phyloP scores from a whole-genome alignment of 768 basidiomycete species.

The Leucocoprinus birnbaumii region DNA sequence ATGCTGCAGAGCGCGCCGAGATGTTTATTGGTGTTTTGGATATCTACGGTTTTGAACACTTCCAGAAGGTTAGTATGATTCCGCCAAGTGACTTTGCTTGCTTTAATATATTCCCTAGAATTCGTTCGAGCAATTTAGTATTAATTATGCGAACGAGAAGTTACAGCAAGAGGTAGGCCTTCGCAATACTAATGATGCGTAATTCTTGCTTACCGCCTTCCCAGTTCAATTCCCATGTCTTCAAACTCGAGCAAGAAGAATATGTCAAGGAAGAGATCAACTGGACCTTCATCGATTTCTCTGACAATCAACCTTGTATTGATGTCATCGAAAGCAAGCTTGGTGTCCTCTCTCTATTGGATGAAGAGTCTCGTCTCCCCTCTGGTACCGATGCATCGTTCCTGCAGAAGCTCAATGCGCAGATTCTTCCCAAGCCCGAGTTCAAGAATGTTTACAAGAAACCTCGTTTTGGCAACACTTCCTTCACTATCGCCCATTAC shows the following conservation, averaged over 20 bases:
- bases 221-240: slow-evolving; percentile 98
- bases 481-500: slow-evolving; percentile 98
- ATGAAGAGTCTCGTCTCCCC: slow-evolving; percentile 97
- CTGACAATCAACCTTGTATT: slow-evolving; percentile 98
- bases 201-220: slow-evolving; percentile 12
- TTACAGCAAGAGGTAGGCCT: slow-evolving; percentile 87
- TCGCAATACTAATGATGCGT: background rate
- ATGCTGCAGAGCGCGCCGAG: slow-evolving; percentile 85
- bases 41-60: slow-evolving; percentile 97
- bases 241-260: slow-evolving; percentile 99
- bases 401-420: slow-evolving; percentile 86
- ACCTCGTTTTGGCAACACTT: slow-evolving; percentile 95
- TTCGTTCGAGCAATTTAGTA: slow-evolving; percentile 97
- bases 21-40: slow-evolving; percentile 99
- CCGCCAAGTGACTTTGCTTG: background rate
- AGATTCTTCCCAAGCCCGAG: slow-evolving; percentile 76
- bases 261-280: slow-evolving; percentile 98
- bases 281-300: slow-evolving; percentile 99
- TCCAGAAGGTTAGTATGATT: slow-evolving; percentile 71
- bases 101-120: slow-evolving; percentile 43
- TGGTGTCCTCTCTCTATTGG: slow-evolving; percentile 89
- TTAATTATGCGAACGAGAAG: slow-evolving; percentile 99
- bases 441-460: slow-evolving; percentile 94
- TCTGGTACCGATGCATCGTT: slow-evolving; percentile 91
- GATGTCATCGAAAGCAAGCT: slow-evolving; percentile 97